Evolutionary conservation across 495 filamentous ascomycete species (phyloP), one percentile per base, ranked within the genome.

Genomic region (Astrothelium macrocarpum): DNA sequence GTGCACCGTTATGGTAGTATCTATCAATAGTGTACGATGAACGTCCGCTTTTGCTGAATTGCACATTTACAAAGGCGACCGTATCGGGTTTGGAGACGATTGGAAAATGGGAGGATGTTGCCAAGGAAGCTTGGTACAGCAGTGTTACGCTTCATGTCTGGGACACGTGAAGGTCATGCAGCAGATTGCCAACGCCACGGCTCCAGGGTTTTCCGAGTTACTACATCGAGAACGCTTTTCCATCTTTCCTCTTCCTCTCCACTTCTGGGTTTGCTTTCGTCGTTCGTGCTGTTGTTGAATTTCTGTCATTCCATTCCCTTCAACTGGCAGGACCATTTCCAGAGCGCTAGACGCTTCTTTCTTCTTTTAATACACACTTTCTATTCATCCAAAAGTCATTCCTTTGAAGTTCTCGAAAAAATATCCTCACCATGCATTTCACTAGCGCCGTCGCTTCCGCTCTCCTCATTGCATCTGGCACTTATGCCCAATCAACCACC

Each of bases 311-410:
- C 29, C 49, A 56, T 29, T 56, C 25, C 5, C 49, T 56, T 56
- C 25, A 56, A 29, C 49, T 56, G 49, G 49, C 49, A 56, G 49
- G 49, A 2, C 49, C 49, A 56, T 56, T 56, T 56, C 0, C 49
- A 28, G 49, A 60, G 59, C 59, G 59, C 59, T 60, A 60, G 59
- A 34, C 59, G 59, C 59, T 60, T 60, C 34, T n/a, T 25, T 56
- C 49, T 28, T 56, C 25, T 29, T 60, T 16, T 60, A 60, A 36
- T 43, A 59, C 56, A 25, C 2, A 16, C 26, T 36, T 36, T 25
- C 25, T 26, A 31, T 43, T 26, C 31, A 12, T 60, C 10, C 36
- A 7, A 3, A 25, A 36, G 32, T 60, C 31, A 36, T 25, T 36
- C 32, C 26, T 60, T 43, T 26, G 5, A 20, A 60, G 11, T 14